These are phyloP conservation scores for Starmerella floricola DNA, from an alignment of 805 yeast species.

Conservation along the genomic window DNA sequence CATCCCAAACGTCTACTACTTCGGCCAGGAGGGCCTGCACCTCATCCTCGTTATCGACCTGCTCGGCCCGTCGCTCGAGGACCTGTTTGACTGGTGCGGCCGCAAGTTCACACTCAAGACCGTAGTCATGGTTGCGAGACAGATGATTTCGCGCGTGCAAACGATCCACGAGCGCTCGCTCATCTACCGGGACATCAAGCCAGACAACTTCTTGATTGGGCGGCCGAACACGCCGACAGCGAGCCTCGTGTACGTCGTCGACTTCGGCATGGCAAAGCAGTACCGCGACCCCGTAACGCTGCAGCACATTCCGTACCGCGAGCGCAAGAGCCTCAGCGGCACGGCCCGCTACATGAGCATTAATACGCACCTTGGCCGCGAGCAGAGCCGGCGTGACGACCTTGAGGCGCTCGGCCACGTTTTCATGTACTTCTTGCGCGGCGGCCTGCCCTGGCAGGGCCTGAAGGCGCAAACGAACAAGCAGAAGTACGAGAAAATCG, in stretches of 20 bases:
- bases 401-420: slow-evolving; percentile 95
- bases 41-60: slow-evolving; percentile 88
- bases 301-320: slow-evolving; percentile 92
- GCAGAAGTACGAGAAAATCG: slow-evolving; percentile 94
- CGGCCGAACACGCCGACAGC: slow-evolving; percentile 75
- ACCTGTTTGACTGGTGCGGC: slow-evolving; percentile 96
- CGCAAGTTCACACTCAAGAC: slow-evolving; percentile 79
- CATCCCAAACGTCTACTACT: slow-evolving; percentile 92
- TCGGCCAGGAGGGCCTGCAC: slow-evolving; percentile 97
- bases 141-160: slow-evolving; percentile 82
- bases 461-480: slow-evolving; percentile 95
- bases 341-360: slow-evolving; percentile 98
- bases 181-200: slow-evolving; percentile 93
- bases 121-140: slow-evolving; percentile 85
- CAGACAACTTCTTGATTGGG: slow-evolving; percentile 92
- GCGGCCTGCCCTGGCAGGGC: slow-evolving; percentile 98
- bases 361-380: slow-evolving; percentile 94
- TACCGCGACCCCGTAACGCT: slow-evolving; percentile 94
- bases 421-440: slow-evolving; percentile 76
- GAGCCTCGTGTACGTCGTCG: slow-evolving; percentile 77
- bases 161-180: slow-evolving; percentile 79
- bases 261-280: slow-evolving; percentile 98
- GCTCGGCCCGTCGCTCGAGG: slow-evolving; percentile 91
- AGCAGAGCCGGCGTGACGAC: slow-evolving; percentile 93
- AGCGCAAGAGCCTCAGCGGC: slow-evolving; percentile 88